Conservation (phyloP, 768 basidiomycete genomes). For the Cubamyces sp. region DNA sequence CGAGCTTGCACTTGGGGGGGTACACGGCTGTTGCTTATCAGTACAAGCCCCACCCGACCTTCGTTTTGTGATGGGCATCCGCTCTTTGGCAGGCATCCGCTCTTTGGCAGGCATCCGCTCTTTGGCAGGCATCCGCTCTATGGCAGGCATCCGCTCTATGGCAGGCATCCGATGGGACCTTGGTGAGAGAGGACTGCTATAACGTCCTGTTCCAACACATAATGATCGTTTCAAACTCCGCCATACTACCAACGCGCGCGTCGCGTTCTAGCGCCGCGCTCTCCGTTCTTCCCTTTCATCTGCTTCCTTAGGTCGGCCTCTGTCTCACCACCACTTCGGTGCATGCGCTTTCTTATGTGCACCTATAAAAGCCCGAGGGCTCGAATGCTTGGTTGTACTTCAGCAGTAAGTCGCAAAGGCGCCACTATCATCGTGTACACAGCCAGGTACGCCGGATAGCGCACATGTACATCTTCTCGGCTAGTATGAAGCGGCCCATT, state of each 20-base stretch:
- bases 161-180: too few species aligned
- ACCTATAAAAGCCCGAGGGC: too few species aligned
- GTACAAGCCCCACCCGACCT: too few species aligned
- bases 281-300: conserved; percentile 11
- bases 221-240: conserved; percentile 25
- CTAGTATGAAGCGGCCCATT: not conserved
- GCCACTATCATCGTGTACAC: not conserved
- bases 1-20: too few species aligned
- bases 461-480: conserved; percentile 6
- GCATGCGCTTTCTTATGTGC: not conserved
- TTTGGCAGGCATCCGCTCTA: too few species aligned
- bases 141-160: too few species aligned
- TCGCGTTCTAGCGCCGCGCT: conserved; percentile 21
- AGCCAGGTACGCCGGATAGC: conserved; percentile 5
- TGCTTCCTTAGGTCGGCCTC: not conserved
- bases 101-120: too few species aligned
- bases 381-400: too few species aligned
- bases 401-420: not conserved
- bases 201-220: conserved; percentile 25
- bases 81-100: too few species aligned
- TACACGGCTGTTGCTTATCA: too few species aligned
- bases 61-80: too few species aligned
- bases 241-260: conserved; percentile 11
- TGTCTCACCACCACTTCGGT: not conserved
- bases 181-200: conserved; percentile 21